Base-by-base conservation (phyloP, 805 yeast genomes). In the Ogataea pilisensis region DNA sequence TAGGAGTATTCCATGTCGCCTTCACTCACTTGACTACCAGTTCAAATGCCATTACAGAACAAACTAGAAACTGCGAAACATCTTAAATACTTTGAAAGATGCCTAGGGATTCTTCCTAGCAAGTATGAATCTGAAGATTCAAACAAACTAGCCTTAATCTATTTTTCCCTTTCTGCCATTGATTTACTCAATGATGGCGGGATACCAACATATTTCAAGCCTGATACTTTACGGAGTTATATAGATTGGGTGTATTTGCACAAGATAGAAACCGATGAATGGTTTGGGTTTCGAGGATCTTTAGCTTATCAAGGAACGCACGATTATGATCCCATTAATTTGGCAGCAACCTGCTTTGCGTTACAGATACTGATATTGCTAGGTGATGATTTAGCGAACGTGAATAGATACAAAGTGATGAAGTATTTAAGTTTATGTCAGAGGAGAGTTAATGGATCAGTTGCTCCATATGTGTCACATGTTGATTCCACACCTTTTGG, bases 331-430 rank as follows among this genome's bases (percentile, higher is more conserved):
- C 64, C 78, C 1, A 76, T 90, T 1, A 82, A 78, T 48, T 60
- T 87, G 6, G 76, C 91, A 0, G 78, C 89, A 5, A 89, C 96
- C 0, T 78, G 80, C 49, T 85, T 89, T 63, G 90, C 87, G 2
- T 60, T 89, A 26, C 72, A 77, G 27, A 66, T 73, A 9, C 64
- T 85, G 29, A 56, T 78, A 1, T 64, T 76, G n/a, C 62, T 85
- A 12, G 66, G 68, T 25, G 75, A 70, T 37, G 70, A 69, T 37
- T 64, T 67, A 25, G 32, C 43, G 13, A 43, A 70, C 8, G 46
- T 81, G 18, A 71, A 78, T 36, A 48, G 61, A 13, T 35, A 33
- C 2, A 63, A 60, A 41, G 60, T 86, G n/a, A 68, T 77, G 71
- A 48, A 50, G 4, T 84, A 80, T 58, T 72, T 90, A 2, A 43